phyloP scores from a whole-genome alignment of 495 filamentous ascomycete species.

The Talaromyces liani region DNA sequence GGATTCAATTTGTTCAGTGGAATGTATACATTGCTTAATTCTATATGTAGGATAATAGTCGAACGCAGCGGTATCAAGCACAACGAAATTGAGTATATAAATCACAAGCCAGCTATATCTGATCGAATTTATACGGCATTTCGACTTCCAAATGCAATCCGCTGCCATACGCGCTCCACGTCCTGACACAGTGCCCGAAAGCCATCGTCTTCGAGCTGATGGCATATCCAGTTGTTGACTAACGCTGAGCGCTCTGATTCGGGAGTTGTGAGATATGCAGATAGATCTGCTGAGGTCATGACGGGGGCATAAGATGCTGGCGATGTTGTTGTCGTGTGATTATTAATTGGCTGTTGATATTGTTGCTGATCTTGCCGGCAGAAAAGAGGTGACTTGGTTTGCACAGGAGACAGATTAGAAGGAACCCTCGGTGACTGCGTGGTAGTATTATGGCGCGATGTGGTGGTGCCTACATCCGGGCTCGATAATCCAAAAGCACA shows the following conservation, averaged over 20 bases:
- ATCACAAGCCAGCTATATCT: not conserved
- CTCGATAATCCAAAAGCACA: not conserved
- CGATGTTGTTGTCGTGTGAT: slow-evolving; percentile 15
- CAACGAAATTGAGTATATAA: not conserved
- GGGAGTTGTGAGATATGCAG: slow-evolving; percentile 26
- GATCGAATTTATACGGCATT: not conserved
- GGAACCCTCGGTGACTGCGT: not conserved
- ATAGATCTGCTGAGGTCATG: slow-evolving; percentile 18
- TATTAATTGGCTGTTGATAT: no score
- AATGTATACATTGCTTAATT: not conserved
- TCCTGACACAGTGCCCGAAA: slow-evolving; percentile 37
- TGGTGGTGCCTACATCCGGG: not conserved
- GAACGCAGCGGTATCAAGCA: not conserved
- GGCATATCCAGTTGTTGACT: slow-evolving; percentile 38
- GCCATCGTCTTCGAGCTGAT: slow-evolving; percentile 34
- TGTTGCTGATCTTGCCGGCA: not conserved
- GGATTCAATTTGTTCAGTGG: not conserved
- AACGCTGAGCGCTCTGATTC: slow-evolving; percentile 26
- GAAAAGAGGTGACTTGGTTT: not conserved
- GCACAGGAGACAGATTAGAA: not conserved
- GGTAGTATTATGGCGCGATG: not conserved
- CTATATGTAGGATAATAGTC: not conserved
- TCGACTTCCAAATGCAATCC: slow-evolving; percentile 30
- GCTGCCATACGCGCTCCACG: slow-evolving; percentile 36
- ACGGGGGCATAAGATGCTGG: not conserved